Conservation (phyloP, 2,329 filamentous ascomycete genomes). For the Apiospora marii region DNA sequence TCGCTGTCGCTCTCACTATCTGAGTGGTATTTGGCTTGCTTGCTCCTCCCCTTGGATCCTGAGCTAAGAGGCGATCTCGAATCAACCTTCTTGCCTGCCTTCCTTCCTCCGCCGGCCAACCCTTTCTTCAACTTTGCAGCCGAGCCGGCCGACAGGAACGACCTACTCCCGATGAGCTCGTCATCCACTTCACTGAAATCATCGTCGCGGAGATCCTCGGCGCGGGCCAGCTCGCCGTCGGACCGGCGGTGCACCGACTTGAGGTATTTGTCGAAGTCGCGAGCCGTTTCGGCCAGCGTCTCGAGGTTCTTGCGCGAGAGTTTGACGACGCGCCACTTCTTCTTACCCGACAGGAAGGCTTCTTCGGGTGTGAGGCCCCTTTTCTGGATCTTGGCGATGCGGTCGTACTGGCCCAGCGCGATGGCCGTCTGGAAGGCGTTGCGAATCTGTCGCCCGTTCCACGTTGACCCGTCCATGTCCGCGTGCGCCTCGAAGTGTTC, state of each 20-base stretch:
- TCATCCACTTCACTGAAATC: not conserved
- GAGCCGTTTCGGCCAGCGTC: constrained; percentile 29
- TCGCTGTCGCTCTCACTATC: not conserved
- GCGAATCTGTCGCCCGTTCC: constrained; percentile 40
- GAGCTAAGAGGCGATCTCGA: not conserved
- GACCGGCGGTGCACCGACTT: constrained; percentile 19
- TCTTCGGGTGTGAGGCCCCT: constrained; percentile 28
- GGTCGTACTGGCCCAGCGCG: constrained; percentile 31
- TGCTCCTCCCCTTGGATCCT: not conserved
- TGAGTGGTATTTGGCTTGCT: not conserved
- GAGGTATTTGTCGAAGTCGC: constrained; percentile 31
- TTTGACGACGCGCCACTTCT: constrained; percentile 25
- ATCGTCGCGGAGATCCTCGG: constrained; percentile 28
- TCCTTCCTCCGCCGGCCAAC: not conserved
- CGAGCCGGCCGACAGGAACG: not conserved
- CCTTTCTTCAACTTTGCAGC: not conserved
- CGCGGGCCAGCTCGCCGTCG: constrained; percentile 29
- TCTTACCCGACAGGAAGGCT: constrained; percentile 26
- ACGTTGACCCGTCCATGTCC: constrained; percentile 26
- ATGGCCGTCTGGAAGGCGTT: constrained; percentile 39
- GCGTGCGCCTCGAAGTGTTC: constrained; percentile 28
- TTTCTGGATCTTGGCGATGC: constrained; percentile 22
- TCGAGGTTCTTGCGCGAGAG: constrained; percentile 28
- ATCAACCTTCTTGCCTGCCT: not conserved
- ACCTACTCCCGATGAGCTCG: not conserved